Base-by-base conservation (phyloP, 805 yeast genomes). In the Suhomyces emberorum region DNA sequence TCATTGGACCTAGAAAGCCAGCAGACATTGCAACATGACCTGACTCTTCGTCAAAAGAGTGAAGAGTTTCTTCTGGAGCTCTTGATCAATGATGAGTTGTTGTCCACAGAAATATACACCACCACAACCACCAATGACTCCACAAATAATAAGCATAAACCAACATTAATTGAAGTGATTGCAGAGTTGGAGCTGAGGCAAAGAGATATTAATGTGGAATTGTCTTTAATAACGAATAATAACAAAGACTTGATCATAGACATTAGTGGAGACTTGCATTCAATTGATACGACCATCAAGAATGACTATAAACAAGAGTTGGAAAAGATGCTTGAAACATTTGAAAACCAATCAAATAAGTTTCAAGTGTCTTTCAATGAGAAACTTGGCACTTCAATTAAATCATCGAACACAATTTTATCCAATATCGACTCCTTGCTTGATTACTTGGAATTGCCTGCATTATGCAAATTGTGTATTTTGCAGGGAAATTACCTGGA, bases 401-500 rank as follows among this genome's bases (percentile, higher is more conserved):
- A 51, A 11, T 42, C 43, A 8, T 55, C 55, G 36, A 58, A 52
- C 41, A 48, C 61, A 3, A 71, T 81, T 19, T 61, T 80, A 28
- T 70, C 72, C 32, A 81, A 83, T 46, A 73, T 88, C 51, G 88
- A 82, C 43, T 76, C 79, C 26, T 69, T 89, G 8, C 73, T 83
- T 42, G 95, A 86, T 49, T 72, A 89, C 7, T 65, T 91, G 46
- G 95, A 87, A 52, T 63, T 93, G 22, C 97, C 98, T 1, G 73
- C 95, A 1, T 57, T 91, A 32, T 80, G 91, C 22, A 73, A 80
- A 32, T 79, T 89, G n/a, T 87, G 97, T 59, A 86, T 89, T 8
- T 70, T 77, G 32, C 82, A 83, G 31, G 96, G 96, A 0, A 85
- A 84, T 51, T 93, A 89, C 54, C 83, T 88, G 22, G 95, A 88